Percentiles rank a stretch among this genome's conserved stretches.
These are phyloP conservation scores for Catharanthus roseus DNA, from an alignment of 257 asterid species.

Conservation along the genomic window DNA sequence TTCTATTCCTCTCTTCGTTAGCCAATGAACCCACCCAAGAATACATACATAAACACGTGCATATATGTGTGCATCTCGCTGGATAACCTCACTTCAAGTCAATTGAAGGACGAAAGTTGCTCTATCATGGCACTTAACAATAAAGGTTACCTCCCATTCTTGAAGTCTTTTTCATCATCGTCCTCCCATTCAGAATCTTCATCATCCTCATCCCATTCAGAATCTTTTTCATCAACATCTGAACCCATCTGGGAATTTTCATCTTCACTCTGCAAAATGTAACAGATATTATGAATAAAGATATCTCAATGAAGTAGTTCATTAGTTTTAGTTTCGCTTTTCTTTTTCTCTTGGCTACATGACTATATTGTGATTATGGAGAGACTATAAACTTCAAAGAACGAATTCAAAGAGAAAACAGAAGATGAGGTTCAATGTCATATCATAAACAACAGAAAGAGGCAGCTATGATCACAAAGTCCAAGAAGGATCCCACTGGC, in stretches of 20 bases:
- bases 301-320: conserved; percentile 5
- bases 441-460: background rate
- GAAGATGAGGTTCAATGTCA: background rate
- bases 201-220: conserved; percentile 34
- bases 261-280: conserved; percentile 50
- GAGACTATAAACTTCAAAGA: background rate
- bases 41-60: background rate
- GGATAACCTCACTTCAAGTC: background rate
- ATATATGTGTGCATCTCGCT: background rate
- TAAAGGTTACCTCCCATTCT: background rate
- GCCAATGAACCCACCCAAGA: background rate
- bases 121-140: background rate
- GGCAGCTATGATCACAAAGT: background rate
- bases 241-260: conserved; percentile 44
- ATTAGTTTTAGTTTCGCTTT: background rate
- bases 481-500: background rate
- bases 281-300: background rate
- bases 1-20: too few species aligned
- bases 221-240: conserved; percentile 41
- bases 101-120: background rate
- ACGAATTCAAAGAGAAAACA: background rate
- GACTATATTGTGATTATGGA: background rate
- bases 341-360: background rate
- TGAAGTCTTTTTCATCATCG: conserved; percentile 21
- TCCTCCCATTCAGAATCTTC: conserved; percentile 39